Evolutionary conservation across 306 rosid species (phyloP).

Genomic region (Hippophae rhamnoides): DNA sequence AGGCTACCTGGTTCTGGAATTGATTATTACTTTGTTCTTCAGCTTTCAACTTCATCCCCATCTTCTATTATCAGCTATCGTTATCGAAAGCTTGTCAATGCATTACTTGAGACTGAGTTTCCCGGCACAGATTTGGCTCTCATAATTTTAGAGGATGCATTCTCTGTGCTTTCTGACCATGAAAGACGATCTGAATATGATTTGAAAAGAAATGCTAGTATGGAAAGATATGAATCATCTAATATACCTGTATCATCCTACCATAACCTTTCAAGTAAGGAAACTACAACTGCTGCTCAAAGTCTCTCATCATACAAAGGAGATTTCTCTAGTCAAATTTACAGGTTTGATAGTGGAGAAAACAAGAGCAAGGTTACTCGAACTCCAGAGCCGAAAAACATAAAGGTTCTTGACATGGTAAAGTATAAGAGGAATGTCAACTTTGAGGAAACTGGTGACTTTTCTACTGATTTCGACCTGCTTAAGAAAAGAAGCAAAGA

Average conservation of each 20-base stretch:
- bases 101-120: constrained; percentile 5
- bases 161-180: constrained; percentile 3
- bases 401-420: no score
- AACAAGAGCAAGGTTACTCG: no score
- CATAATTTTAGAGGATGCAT: constrained; percentile 7
- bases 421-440: no score
- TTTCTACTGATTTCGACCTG: no score
- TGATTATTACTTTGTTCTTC: constrained; percentile 18
- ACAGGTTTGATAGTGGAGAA: no score
- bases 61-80: not conserved
- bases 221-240: constrained; percentile 2
- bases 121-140: constrained; percentile 14
- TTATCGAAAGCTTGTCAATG: constrained; percentile 1
- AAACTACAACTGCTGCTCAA: no score
- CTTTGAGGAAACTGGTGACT: no score
- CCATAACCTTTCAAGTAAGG: no score
- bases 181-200: constrained; percentile 7
- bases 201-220: not conserved
- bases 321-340: no score
- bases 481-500: no score
- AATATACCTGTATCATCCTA: not conserved
- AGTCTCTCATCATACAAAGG: no score
- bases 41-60: constrained; percentile 1
- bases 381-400: no score
- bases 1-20: constrained; percentile 13